Conservation (phyloP, 2,329 filamentous ascomycete species). For the Phoma herbarum region DNA sequence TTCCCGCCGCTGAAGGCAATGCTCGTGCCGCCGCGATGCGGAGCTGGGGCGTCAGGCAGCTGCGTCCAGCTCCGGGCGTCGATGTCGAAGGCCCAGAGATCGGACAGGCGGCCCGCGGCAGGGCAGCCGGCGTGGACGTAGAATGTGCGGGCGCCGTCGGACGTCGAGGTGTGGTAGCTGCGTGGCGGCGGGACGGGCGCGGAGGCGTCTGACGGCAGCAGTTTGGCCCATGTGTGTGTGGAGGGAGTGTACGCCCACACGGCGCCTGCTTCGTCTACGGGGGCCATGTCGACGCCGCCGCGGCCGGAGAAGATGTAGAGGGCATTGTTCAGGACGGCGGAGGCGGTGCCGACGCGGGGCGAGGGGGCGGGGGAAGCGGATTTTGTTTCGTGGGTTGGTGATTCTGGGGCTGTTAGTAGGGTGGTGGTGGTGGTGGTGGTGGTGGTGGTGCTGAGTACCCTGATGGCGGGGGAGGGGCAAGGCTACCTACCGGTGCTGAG, state of each 20-base stretch:
- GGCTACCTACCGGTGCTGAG: constrained; percentile 51
- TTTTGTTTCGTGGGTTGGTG: constrained; percentile 44
- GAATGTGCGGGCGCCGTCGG: constrained; percentile 72
- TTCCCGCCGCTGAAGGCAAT: constrained; percentile 71
- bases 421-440: constrained; percentile 1
- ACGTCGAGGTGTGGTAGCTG: constrained; percentile 74
- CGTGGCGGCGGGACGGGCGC: constrained; percentile 68
- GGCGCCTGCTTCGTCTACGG: constrained; percentile 76
- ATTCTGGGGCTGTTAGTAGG: constrained; percentile 53
- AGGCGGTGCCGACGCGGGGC: constrained; percentile 77
- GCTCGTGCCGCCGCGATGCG: constrained; percentile 71
- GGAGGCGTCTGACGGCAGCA: constrained; percentile 64
- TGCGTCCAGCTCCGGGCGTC: constrained; percentile 71
- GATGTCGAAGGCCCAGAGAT: constrained; percentile 82
- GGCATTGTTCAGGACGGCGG: constrained; percentile 71
- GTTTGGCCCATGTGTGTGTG: constrained; percentile 68
- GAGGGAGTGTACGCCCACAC: constrained; percentile 80
- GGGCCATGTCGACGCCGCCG: constrained; percentile 71
- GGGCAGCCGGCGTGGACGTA: constrained; percentile 81
- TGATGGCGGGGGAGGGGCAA: constrained; percentile 27
- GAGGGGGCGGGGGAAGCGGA: constrained; percentile 61
- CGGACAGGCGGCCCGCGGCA: constrained; percentile 67
- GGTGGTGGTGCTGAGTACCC: constrained; percentile 21
- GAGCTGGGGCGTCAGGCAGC: constrained; percentile 71
- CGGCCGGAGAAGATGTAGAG: constrained; percentile 86